phyloP scores from a whole-genome alignment of 1,284 basidiomycete species.

The Cutaneotrichosporon cavernicola region DNA sequence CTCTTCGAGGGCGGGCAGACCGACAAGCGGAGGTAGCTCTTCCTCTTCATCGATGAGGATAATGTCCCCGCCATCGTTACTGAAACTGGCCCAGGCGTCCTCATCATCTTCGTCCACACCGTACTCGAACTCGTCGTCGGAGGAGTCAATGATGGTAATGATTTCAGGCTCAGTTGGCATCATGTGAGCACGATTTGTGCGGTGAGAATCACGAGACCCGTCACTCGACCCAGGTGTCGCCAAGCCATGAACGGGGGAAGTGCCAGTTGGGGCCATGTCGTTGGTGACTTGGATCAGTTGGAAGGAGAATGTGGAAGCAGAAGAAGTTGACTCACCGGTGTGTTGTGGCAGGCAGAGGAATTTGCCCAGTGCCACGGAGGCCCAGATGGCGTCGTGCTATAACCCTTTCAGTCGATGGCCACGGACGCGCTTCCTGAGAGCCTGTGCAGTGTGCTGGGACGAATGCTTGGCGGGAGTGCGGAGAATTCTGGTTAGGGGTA shows the following conservation, averaged over 20 bases:
- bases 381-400: too few relatives aligned
- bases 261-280: neutral
- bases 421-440: too few relatives aligned
- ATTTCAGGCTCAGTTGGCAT: neutral
- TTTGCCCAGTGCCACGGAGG: too few relatives aligned
- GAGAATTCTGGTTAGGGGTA: too few relatives aligned
- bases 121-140: slow-evolving; percentile 4
- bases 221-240: neutral
- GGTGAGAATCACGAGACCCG: too few relatives aligned
- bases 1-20: slow-evolving; percentile 12
- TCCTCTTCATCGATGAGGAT: neutral
- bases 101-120: neutral
- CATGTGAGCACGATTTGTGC: neutral
- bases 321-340: neutral
- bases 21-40: neutral
- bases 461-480: too few relatives aligned
- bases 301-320: neutral
- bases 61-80: neutral
- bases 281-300: neutral
- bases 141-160: neutral
- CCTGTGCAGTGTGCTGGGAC: too few relatives aligned
- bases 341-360: too few relatives aligned
- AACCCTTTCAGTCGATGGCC: too few relatives aligned
- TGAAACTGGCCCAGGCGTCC: neutral
- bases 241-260: neutral